Conservation (phyloP, 2,329 filamentous ascomycete species). For the Clarireedia homoeocarpa region DNA sequence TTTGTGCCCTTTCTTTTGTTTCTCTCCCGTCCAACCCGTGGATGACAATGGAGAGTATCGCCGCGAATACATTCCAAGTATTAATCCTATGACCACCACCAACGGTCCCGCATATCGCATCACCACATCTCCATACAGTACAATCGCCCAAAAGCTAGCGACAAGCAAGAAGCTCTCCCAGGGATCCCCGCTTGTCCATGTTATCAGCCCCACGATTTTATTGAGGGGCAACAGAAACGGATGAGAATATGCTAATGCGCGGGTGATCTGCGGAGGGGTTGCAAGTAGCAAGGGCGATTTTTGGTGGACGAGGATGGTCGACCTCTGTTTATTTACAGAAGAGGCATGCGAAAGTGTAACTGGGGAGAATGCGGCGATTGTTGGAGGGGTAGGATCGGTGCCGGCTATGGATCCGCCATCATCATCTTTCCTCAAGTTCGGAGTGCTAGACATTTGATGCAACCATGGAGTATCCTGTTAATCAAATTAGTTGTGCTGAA, state of each 20-base stretch:
- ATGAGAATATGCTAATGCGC: conserved; percentile 90
- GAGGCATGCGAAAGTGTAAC: conserved; percentile 59
- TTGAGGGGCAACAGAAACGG: conserved; percentile 89
- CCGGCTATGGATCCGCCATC: conserved; percentile 19
- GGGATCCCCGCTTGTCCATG: conserved; percentile 87
- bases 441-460: conserved; percentile 27
- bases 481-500: conserved; percentile 10
- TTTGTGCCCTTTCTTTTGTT: conserved; percentile 44
- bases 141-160: conserved; percentile 74
- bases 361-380: conserved; percentile 85
- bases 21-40: conserved; percentile 64
- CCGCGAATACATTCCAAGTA: conserved; percentile 85
- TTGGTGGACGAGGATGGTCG: conserved; percentile 90
- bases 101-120: conserved; percentile 77
- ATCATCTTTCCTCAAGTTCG: conserved; percentile 24
- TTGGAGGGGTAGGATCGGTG: conserved; percentile 50
- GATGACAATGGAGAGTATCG: conserved; percentile 86
- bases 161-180: conserved; percentile 96
- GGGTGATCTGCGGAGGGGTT: conserved; percentile 89
- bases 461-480: conserved; percentile 31
- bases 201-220: conserved; percentile 73
- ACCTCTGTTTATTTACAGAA: conserved; percentile 65
- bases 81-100: conserved; percentile 69
- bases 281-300: conserved; percentile 90
- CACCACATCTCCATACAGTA: conserved; percentile 80